Evolutionary conservation across 2,329 filamentous ascomycete species (phyloP), one percentile per base, ranked within the genome.

Genomic region (Gnomoniopsis smithogilvyi): DNA sequence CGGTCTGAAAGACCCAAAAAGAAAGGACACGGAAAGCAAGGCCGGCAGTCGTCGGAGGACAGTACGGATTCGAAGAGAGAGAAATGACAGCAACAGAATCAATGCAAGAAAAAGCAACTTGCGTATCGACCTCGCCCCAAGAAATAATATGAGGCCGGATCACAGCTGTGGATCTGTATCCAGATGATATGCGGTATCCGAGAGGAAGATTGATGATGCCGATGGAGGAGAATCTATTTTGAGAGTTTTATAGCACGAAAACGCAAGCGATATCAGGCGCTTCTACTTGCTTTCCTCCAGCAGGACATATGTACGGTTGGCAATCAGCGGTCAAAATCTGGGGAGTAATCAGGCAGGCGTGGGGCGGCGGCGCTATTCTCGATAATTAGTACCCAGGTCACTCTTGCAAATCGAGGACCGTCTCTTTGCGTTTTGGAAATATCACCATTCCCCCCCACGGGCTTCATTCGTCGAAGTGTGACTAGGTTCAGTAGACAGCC

Each of bases 1-100:
- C 48, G 48, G 22, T 46, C 36, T 14, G 61, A 63, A 11, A 54
- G 48, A 24, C 43, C 41, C 8, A 51, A 51, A 34, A 63, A 56
- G 52, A 63, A 56, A 38, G 56, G 54, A 30, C 53, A 60, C 33
- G 58, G 56, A 14, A 59, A 49, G 24, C 58, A 33, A 15, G 41
- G 59, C 1, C 47, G 46, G 19, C 54, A 54, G 51, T 59, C 61
- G 6, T 48, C 34, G 1, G 59, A 59, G 10, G 57, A 51, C 7
- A 45, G 41, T 22, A 51, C 14, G 15, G 54, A 57, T 0, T 22
- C 43, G 22, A 62, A 30, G 41, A 36, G 24, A 6, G 53, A 60
- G n/a, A 56, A 57, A 43, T 60, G 38, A 59, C 49, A 45, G 51
- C 21, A 26, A 56, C 38, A 50, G 49, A 15, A 30, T 26, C 30